phyloP scores from a whole-genome alignment of 345 rosid genomes.

The Eucalyptus curtisii region DNA sequence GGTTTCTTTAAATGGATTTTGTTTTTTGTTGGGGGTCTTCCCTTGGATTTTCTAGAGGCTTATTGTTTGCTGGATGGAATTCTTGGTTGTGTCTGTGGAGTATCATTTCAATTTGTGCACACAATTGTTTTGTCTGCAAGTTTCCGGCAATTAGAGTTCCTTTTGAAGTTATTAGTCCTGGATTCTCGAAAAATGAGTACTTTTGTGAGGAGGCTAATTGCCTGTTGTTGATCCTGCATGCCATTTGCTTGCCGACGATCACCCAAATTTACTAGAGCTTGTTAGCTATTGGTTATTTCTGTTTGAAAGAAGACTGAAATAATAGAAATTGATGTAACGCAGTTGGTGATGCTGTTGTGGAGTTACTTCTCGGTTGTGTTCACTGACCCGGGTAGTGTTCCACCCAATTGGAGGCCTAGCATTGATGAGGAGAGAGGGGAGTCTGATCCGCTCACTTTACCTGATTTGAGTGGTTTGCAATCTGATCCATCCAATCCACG shows the following conservation, averaged over 20 bases:
- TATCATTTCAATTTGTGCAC: background rate
- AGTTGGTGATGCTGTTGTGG: slow-evolving; percentile 93
- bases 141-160: background rate
- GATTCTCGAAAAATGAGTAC: background rate
- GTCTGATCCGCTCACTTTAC: slow-evolving; percentile 54
- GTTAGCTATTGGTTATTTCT: background rate
- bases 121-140: background rate
- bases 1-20: background rate
- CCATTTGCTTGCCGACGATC: background rate
- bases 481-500: slow-evolving; percentile 50
- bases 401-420: slow-evolving; percentile 78
- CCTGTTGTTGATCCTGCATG: background rate
- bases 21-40: background rate
- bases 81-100: background rate
- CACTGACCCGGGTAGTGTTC: slow-evolving; percentile 89
- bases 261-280: background rate
- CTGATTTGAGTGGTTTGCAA: slow-evolving; percentile 43
- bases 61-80: background rate
- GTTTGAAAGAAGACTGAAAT: background rate
- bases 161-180: background rate
- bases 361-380: slow-evolving; percentile 94
- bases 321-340: slow-evolving; percentile 6
- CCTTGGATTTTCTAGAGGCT: background rate
- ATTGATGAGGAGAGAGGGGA: slow-evolving; percentile 80
- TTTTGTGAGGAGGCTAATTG: background rate